A percentile compares a stretch with the other conserved stretches of the same genome.
These are phyloP conservation scores for Flaveria floridana DNA, from an alignment of 140 eudicot species.

Conservation along the genomic window DNA sequence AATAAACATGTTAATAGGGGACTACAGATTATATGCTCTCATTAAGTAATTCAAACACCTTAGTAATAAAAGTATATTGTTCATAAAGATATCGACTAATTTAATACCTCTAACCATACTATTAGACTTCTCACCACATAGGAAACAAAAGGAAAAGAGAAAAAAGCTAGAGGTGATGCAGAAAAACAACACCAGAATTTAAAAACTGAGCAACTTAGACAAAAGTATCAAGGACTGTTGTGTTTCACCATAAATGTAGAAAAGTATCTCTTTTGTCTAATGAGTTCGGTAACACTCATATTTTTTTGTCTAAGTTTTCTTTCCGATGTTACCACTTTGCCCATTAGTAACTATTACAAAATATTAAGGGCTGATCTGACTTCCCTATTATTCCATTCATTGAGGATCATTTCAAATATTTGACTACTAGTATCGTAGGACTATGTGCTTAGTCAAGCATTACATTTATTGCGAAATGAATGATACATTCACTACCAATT, in stretches of 20 bases:
- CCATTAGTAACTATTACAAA: not conserved
- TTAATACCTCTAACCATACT: constrained; percentile 9
- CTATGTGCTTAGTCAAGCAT: not conserved
- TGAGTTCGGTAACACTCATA: too few species aligned
- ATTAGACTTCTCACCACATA: constrained; percentile 12
- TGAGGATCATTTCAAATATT: not conserved
- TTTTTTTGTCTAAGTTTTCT: not conserved
- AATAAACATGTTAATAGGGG: constrained; percentile 11
- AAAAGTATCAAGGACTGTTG: not conserved
- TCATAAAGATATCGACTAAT: not conserved
- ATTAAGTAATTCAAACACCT: constrained; percentile 7
- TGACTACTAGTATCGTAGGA: not conserved
- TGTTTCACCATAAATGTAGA: not conserved
- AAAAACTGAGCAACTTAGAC: not conserved
- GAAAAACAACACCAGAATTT: not conserved
- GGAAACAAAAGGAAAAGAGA: not conserved
- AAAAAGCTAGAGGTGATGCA: not conserved
- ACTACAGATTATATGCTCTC: constrained; percentile 1
- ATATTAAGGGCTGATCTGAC: not conserved
- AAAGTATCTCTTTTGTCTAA: too few species aligned
- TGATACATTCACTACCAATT: not conserved
- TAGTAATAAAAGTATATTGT: not conserved
- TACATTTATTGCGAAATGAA: not conserved
- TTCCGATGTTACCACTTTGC: not conserved
- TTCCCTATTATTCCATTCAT: not conserved